Evolutionary conservation across 164 flowering plant species (phyloP).

Genomic region (Protea cynaroides): DNA sequence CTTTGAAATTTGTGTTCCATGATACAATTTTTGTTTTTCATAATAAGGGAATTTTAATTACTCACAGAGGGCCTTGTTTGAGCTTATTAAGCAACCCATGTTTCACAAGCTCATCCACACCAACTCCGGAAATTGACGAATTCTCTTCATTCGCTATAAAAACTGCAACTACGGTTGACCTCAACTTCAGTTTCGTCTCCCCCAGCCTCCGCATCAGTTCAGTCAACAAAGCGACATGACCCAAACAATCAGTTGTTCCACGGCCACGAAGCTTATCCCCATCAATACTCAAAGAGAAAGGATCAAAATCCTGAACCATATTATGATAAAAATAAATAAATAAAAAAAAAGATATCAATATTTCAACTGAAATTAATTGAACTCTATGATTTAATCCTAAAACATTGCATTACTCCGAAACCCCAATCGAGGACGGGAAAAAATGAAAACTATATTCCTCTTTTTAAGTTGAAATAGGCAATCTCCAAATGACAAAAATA

Average conservation of each 20-base stretch:
- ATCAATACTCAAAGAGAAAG: conserved; percentile 79
- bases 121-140: conserved; percentile 77
- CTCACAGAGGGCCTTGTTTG: conserved; percentile 89
- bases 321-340: too few species aligned
- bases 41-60: conserved; percentile 2
- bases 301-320: conserved; percentile 77
- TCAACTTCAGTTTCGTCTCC: conserved; percentile 67
- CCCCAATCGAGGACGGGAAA: neutral
- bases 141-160: conserved; percentile 95
- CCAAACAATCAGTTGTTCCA: conserved; percentile 96
- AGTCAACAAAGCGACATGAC: conserved; percentile 93
- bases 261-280: conserved; percentile 92
- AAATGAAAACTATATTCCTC: too few species aligned
- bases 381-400: neutral
- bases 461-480: too few species aligned
- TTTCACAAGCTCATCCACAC: conserved; percentile 84
- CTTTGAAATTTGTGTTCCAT: neutral
- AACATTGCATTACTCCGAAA: neutral
- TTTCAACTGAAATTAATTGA: neutral
- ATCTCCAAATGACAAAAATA: neutral
- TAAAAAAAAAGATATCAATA: neutral
- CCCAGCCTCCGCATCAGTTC: conserved; percentile 79
- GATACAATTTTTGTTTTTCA: neutral
- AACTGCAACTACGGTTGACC: conserved; percentile 87
- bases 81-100: conserved; percentile 79